A percentile compares a stretch with the other conserved stretches of the same genome.
phyloP scores from a whole-genome alignment of 2,329 filamentous ascomycete genomes.

The Neocatenulostroma microsporum region DNA sequence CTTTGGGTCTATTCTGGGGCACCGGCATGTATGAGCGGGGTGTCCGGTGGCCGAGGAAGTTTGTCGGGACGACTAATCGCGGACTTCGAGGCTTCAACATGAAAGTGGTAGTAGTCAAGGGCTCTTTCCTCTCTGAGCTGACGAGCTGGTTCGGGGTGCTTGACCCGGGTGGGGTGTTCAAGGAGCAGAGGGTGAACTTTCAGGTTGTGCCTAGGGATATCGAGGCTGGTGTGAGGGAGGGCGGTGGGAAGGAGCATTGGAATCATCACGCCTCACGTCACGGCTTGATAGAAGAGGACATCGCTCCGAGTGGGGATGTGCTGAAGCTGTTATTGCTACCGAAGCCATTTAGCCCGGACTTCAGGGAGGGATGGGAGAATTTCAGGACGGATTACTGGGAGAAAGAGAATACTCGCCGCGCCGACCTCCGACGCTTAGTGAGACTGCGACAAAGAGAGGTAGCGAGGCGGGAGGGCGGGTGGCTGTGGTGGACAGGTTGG shows the following conservation, averaged over 20 bases:
- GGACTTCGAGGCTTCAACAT: slow-evolving; percentile 89
- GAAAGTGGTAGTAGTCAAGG: slow-evolving; percentile 83
- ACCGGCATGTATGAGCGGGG: slow-evolving; percentile 96
- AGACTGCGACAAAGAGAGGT: slow-evolving; percentile 60
- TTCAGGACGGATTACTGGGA: slow-evolving; percentile 97
- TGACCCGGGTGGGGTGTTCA: slow-evolving; percentile 26
- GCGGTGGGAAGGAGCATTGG: slow-evolving; percentile 56
- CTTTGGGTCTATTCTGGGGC: slow-evolving; percentile 78
- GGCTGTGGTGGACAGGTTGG: slow-evolving; percentile 84
- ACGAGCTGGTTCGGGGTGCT: slow-evolving; percentile 43
- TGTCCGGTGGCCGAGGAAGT: slow-evolving; percentile 85
- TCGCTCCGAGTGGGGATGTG: slow-evolving; percentile 82
- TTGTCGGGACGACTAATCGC: slow-evolving; percentile 82
- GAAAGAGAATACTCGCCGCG: slow-evolving; percentile 82
- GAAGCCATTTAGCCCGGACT: slow-evolving; percentile 90
- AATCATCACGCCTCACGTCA: slow-evolving; percentile 22
- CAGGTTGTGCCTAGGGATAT: slow-evolving; percentile 34
- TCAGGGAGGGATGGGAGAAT: slow-evolving; percentile 93
- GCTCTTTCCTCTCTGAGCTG: slow-evolving; percentile 70
- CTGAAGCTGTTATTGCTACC: slow-evolving; percentile 84
- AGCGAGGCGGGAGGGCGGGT: slow-evolving; percentile 61
- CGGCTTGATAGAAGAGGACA: slow-evolving; percentile 67
- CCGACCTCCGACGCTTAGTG: slow-evolving; percentile 62
- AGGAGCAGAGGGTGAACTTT: slow-evolving; percentile 28
- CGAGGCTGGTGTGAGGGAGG: slow-evolving; percentile 30